A percentile compares a stretch with the other conserved stretches of the same genome.
These are phyloP conservation scores for Endocarpon pusillum DNA, from an alignment of 495 filamentous ascomycete genomes.

Conservation along the genomic window DNA sequence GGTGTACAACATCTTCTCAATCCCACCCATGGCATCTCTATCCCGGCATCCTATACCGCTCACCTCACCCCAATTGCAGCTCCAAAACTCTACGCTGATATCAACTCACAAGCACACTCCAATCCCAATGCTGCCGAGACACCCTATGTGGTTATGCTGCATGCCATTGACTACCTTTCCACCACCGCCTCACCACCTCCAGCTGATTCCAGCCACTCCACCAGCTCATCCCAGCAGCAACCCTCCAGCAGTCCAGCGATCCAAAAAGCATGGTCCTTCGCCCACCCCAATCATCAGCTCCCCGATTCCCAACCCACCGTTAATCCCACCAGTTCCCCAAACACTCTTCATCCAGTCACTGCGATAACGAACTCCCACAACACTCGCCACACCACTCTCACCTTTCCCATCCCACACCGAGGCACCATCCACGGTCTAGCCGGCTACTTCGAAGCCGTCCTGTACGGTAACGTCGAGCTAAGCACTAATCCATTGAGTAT, in stretches of 20 bases:
- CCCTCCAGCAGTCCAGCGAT: constrained; percentile 17
- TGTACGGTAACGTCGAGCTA: constrained; percentile 72
- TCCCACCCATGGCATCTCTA: constrained; percentile 70
- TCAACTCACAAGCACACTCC: constrained; percentile 37
- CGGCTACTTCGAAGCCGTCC: constrained; percentile 87
- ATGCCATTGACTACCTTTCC: constrained; percentile 66
- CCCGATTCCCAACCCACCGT: constrained; percentile 18
- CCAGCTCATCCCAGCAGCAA: constrained; percentile 8
- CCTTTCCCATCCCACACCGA: constrained; percentile 51
- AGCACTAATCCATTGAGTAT: constrained; percentile 88
- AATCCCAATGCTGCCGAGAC: constrained; percentile 61
- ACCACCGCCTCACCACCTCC: constrained; percentile 17
- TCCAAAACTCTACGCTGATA: constrained; percentile 69
- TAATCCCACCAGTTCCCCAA: constrained; percentile 1
- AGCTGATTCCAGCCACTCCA: constrained; percentile 6
- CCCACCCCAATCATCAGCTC: constrained; percentile 27
- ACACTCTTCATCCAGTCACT: constrained; percentile 7
- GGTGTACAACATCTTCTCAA: constrained; percentile 75
- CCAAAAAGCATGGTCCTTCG: constrained; percentile 32
- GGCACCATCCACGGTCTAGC: constrained; percentile 83
- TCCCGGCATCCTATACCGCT: constrained; percentile 81
- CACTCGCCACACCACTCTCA: constrained; percentile 51
- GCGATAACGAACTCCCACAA: constrained; percentile 90
- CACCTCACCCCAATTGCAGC: constrained; percentile 83
- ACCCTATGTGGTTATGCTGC: constrained; percentile 86